These are phyloP conservation scores for Yamadazyma tumulicola DNA, from an alignment of 805 yeast genomes.

Conservation along the genomic window DNA sequence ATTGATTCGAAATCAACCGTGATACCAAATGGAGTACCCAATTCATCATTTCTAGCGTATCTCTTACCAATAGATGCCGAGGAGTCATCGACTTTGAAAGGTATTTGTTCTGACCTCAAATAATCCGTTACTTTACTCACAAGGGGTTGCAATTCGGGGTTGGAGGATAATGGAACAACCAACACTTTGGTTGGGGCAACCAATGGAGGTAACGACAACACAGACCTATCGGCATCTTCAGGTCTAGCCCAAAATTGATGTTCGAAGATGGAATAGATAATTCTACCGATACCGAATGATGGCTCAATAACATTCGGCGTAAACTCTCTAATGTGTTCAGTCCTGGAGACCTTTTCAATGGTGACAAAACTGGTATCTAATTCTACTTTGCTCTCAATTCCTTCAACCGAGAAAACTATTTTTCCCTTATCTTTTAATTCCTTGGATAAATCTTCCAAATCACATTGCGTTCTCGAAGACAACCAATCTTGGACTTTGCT, in stretches of 20 bases:
- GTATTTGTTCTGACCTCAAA: conserved; percentile 78
- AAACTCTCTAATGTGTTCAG: conserved; percentile 90
- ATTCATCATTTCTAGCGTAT: conserved; percentile 96
- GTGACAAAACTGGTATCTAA: conserved; percentile 68
- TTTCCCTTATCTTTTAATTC: conserved; percentile 62
- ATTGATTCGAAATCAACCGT: conserved; percentile 94
- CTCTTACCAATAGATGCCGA: conserved; percentile 97
- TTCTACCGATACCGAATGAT: conserved; percentile 98
- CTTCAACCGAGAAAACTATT: conserved; percentile 66
- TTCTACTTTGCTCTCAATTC: conserved; percentile 61
- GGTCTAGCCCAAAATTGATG: conserved; percentile 95
- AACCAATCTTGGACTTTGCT: conserved; percentile 86
- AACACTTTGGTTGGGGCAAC: conserved; percentile 98
- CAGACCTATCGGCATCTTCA: conserved; percentile 79
- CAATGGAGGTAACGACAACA: conserved; percentile 86
- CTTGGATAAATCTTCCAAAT: conserved; percentile 70
- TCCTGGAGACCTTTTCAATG: conserved; percentile 73
- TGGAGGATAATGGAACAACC: conserved; percentile 88
- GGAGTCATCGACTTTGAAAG: conserved; percentile 95
- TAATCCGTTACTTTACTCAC: conserved; percentile 63
- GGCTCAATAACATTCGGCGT: conserved; percentile 98
- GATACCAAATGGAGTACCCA: conserved; percentile 98
- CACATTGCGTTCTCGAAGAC: conserved; percentile 72
- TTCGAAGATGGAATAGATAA: conserved; percentile 87
- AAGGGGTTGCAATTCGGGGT: conserved; percentile 74